Base-by-base conservation (phyloP, 306 rosid species). In the Mimosa bimucronata region DNA sequence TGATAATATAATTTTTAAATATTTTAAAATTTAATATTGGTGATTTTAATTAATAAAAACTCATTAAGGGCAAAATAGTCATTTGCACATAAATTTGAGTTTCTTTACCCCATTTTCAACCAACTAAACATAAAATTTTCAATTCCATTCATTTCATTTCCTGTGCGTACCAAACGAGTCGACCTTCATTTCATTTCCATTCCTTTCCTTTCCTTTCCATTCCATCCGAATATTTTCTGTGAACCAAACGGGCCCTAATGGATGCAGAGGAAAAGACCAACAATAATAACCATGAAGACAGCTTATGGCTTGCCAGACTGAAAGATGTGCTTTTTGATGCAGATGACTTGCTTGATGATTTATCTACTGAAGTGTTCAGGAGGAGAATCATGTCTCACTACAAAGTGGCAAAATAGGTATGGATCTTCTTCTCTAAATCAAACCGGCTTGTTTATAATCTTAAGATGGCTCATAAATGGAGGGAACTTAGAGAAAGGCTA, bases 311-410 rank as follows among this genome's bases (percentile, higher is more conserved):
- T 57, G 61, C 73, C 71, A 69, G 69, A 25, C 74, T 84, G 37
- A 85, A 68, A 72, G 83, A 79, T 26, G 79, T 76, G 5, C 76
- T 87, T 15, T 67, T 38, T 74, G 88, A 82, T 78, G 86, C 85
- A 72, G 83, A 87, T 40, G 85, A 84, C 82, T 34, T 84, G 4
- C 60, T 87, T 2, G 85, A 87, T 30, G 83, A 79, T 21, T n/a
- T 84, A 6, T 61, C 75, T 0, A 15, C 65, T 23, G 71, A 82
- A 79, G 79, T 41, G 26, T 29, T 82, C 28, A 18, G 44, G 26
- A 70, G 79, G 45, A 41, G 76, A 76, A 14, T 1, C 55, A 76
- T 44, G 46, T 23, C 21, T 10, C 23, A 74, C 42, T 58, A 67
- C 19, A 66, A 26, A 2, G 21, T 73, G 26, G 50, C 52, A 15